phyloP scores from a whole-genome alignment of 2,329 filamentous ascomycete genomes.

The Apiospora aurea region DNA sequence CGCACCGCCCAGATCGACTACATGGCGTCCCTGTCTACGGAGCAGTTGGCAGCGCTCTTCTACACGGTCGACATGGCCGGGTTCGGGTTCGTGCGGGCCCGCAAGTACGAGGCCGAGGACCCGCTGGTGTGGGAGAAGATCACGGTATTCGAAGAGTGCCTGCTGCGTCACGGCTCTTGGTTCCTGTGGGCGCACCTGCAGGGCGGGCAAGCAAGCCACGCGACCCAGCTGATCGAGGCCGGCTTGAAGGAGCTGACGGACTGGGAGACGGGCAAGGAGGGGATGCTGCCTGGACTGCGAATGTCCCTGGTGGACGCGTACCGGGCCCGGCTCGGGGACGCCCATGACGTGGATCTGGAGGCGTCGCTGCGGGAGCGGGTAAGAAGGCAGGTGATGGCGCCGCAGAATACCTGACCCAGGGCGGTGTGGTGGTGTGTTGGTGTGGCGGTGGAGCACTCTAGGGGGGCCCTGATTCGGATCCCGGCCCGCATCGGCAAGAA shows the following conservation, averaged over 20 bases:
- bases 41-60: constrained; percentile 34
- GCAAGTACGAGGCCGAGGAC: constrained; percentile 24
- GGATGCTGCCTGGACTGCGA: constrained; percentile 31
- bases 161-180: constrained; percentile 41
- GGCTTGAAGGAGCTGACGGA: constrained; percentile 34
- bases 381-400: neutral
- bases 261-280: constrained; percentile 35
- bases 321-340: neutral
- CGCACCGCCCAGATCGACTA: constrained; percentile 35
- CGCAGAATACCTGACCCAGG: neutral
- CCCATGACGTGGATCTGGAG: neutral
- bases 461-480: too few relatives aligned
- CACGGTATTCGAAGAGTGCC: constrained; percentile 36
- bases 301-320: constrained; percentile 34
- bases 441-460: neutral
- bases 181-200: constrained; percentile 34
- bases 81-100: constrained; percentile 16
- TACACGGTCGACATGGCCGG: constrained; percentile 30
- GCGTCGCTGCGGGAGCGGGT: neutral
- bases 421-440: too few relatives aligned
- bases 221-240: constrained; percentile 27
- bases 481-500: neutral
- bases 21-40: constrained; percentile 32
- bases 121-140: constrained; percentile 30
- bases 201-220: constrained; percentile 26